These are phyloP conservation scores for Spergularia azorica DNA, from an alignment of 179 eudicot genomes.

Conservation along the genomic window DNA sequence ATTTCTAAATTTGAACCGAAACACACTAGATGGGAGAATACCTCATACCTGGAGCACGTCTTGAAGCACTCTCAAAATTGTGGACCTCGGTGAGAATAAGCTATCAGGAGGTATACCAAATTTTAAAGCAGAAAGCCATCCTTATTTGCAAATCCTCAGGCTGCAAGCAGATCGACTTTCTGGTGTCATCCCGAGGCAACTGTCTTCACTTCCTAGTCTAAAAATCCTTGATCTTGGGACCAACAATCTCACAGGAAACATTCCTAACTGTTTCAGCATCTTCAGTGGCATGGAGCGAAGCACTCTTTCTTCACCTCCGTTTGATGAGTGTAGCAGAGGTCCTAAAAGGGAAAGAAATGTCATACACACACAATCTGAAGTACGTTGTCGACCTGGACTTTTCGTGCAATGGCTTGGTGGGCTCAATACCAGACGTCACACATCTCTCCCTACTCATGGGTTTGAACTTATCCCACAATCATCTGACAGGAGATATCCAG, in stretches of 20 bases:
- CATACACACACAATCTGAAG: conserved; percentile 23
- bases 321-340: conserved; percentile 7
- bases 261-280: conserved; percentile 37
- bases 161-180: conserved; percentile 12
- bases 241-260: conserved; percentile 33
- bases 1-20: conserved; percentile 23
- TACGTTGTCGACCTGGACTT: conserved; percentile 39
- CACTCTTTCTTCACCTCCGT: neutral
- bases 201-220: conserved; percentile 28
- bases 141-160: neutral
- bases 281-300: conserved; percentile 17
- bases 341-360: conserved; percentile 33
- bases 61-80: neutral
- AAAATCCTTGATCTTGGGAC: conserved; percentile 32
- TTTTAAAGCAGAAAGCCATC: conserved; percentile 12
- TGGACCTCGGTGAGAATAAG: conserved; percentile 41
- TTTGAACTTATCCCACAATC: conserved; percentile 45
- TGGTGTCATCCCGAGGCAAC: conserved; percentile 35
- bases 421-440: conserved; percentile 45
- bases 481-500: conserved; percentile 37
- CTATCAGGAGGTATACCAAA: conserved; percentile 31
- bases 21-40: conserved; percentile 26
- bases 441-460: conserved; percentile 25
- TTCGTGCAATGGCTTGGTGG: conserved; percentile 39
- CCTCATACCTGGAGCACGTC: conserved; percentile 11